These are phyloP conservation scores for Saturnispora dispora DNA, from an alignment of 805 yeast genomes.

Conservation along the genomic window DNA sequence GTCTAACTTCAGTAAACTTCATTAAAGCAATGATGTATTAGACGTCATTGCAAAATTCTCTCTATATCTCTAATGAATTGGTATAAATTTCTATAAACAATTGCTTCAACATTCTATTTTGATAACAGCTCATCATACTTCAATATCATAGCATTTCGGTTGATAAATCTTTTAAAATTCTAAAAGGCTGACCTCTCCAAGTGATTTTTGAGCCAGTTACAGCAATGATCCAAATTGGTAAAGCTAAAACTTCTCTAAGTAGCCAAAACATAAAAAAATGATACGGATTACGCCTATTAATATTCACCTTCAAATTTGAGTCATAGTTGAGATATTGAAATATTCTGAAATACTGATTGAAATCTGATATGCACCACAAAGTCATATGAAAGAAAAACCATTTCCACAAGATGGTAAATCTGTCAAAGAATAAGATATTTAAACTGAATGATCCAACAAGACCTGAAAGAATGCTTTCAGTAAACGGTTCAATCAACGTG, in stretches of 20 bases:
- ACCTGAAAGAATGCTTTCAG: constrained; percentile 67
- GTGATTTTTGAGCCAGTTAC: constrained; percentile 69
- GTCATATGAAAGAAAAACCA: constrained; percentile 45
- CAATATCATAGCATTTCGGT: constrained; percentile 38
- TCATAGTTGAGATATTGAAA: constrained; percentile 18
- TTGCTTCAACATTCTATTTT: not conserved
- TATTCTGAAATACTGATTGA: constrained; percentile 43
- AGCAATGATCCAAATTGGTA: constrained; percentile 78
- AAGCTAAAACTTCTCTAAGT: constrained; percentile 60
- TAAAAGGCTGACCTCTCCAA: constrained; percentile 73
- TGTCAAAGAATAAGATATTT: constrained; percentile 34
- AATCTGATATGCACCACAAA: constrained; percentile 61
- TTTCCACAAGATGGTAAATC: constrained; percentile 10
- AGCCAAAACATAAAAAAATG: constrained; percentile 44
- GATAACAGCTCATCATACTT: not conserved
- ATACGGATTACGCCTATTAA: not conserved
- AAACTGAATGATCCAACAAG: constrained; percentile 54
- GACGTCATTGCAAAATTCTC: no score
- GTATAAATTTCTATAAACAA: not conserved
- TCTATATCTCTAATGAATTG: no score
- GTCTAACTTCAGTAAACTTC: no score
- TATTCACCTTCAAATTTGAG: not conserved
- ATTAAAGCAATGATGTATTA: no score
- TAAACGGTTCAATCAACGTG: constrained; percentile 77
- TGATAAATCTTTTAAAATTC: constrained; percentile 61